Evolutionary conservation across 768 basidiomycete species (phyloP).

Genomic region (Boletus sp.): DNA sequence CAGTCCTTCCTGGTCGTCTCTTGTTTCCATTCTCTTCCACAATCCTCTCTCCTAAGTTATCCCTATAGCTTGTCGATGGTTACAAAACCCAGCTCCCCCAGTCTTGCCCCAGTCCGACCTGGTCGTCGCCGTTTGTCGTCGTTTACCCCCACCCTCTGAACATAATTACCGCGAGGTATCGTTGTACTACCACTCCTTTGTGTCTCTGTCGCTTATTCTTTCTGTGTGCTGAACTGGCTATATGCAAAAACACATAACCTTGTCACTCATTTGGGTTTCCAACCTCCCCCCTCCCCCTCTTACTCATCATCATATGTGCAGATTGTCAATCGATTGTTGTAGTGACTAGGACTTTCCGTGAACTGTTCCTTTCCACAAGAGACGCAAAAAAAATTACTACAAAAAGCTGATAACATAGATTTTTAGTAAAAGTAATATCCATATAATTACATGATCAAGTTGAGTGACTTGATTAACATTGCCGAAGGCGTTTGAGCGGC

Average conservation of each 20-base stretch:
- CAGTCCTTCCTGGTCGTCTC: background rate
- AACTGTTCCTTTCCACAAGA: background rate
- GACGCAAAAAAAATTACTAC: background rate
- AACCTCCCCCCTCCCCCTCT: background rate
- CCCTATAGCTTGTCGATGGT: slow-evolving; percentile 15
- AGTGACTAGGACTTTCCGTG: background rate
- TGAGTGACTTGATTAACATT: background rate
- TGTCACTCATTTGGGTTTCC: slow-evolving; percentile 6
- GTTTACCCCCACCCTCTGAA: background rate
- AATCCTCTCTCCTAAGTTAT: slow-evolving; percentile 4
- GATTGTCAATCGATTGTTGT: background rate
- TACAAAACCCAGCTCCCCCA: slow-evolving; percentile 2
- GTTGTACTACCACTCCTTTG: slow-evolving; percentile 30
- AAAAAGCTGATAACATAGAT: too few species aligned
- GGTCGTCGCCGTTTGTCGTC: slow-evolving; percentile 5
- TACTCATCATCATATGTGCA: background rate
- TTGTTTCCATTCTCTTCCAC: slow-evolving; percentile 3
- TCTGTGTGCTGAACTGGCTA: slow-evolving; percentile 11
- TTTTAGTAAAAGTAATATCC: too few species aligned
- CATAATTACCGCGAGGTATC: slow-evolving; percentile 16
- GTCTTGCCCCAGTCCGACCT: background rate
- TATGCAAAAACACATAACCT: slow-evolving; percentile 14
- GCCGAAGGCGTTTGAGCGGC: background rate
- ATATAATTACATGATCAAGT: background rate
- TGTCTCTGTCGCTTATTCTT: background rate